Conservation (phyloP, 2,329 filamentous ascomycete species). For the Ophiostoma himal-ulmi region DNA sequence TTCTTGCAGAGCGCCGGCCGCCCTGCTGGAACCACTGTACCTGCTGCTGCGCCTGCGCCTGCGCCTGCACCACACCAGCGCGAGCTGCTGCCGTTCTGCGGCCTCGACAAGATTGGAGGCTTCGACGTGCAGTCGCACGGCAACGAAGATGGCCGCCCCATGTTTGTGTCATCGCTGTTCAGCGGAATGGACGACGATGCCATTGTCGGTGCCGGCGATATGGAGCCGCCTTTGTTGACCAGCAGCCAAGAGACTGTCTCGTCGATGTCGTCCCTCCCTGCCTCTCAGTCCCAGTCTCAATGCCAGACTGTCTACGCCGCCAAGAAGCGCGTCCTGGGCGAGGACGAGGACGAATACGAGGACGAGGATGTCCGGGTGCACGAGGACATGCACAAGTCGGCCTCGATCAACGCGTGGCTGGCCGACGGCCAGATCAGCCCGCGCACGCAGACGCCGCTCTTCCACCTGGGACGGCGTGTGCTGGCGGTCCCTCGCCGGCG, state of each 20-base stretch:
- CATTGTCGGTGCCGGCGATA: conserved; percentile 28
- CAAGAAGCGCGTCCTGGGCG: conserved; percentile 43
- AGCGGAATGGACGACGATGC: conserved; percentile 27
- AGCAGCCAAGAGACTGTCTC: conserved; percentile 52
- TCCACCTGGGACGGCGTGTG: conserved; percentile 32
- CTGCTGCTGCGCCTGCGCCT: neutral
- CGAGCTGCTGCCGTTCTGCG: conserved; percentile 76
- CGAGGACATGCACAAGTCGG: conserved; percentile 13
- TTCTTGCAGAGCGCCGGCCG: conserved; percentile 1
- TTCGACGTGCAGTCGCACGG: conserved; percentile 59
- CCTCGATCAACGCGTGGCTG: conserved; percentile 14
- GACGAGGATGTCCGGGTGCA: conserved; percentile 7
- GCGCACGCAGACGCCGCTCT: neutral
- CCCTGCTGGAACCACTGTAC: neutral
- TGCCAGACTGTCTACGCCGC: conserved; percentile 16
- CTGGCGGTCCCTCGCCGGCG: conserved; percentile 44
- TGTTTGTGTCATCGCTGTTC: conserved; percentile 21
- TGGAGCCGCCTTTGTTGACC: conserved; percentile 41
- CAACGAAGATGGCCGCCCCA: conserved; percentile 29
- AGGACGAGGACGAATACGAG: conserved; percentile 34
- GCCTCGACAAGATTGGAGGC: conserved; percentile 69
- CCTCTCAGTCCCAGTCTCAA: conserved; percentile 17
- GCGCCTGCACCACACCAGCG: conserved; percentile 31
- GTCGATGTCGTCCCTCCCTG: conserved; percentile 29
- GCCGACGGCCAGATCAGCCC: conserved; percentile 32